A percentile compares a stretch with the other conserved stretches of the same genome.
These are phyloP conservation scores for Salix purpurea DNA, from an alignment of 345 rosid species.

Conservation along the genomic window DNA sequence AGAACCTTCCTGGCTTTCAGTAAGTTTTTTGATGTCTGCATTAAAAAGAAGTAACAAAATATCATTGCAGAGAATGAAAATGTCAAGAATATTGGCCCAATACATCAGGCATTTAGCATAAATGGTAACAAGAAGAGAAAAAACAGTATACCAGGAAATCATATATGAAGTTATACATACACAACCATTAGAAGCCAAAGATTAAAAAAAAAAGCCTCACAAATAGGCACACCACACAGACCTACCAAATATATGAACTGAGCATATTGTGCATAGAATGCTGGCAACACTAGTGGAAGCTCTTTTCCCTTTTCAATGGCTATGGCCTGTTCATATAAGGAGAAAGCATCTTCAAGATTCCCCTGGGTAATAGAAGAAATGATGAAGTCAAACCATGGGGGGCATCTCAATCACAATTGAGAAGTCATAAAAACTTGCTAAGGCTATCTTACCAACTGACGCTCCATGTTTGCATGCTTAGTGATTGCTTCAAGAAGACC, in stretches of 20 bases:
- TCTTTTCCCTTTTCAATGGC: conserved; percentile 97
- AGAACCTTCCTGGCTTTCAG: conserved; percentile 78
- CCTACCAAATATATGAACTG: conserved; percentile 76
- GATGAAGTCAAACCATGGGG: conserved; percentile 15
- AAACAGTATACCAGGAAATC: not conserved
- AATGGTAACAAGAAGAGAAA: not conserved
- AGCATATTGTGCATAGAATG: conserved; percentile 81
- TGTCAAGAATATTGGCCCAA: not conserved
- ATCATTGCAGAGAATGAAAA: not conserved
- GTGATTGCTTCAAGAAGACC: conserved; percentile 92
- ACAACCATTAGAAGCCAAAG: not conserved
- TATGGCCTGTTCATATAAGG: conserved; percentile 82
- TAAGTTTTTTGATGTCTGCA: conserved; percentile 61
- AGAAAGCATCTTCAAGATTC: conserved; percentile 67
- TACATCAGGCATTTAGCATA: not conserved
- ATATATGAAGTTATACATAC: not conserved
- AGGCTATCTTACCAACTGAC: conserved; percentile 54
- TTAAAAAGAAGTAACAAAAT: not conserved
- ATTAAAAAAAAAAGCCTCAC: not conserved
- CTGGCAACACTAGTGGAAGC: conserved; percentile 65
- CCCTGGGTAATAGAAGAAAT: conserved; percentile 49
- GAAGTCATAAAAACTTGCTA: conserved; percentile 13
- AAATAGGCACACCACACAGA: not conserved
- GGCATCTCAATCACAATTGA: conserved; percentile 3
- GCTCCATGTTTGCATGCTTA: conserved; percentile 96